Evolutionary conservation across 495 filamentous ascomycete genomes (phyloP).

Genomic region (Niebla homalea): DNA sequence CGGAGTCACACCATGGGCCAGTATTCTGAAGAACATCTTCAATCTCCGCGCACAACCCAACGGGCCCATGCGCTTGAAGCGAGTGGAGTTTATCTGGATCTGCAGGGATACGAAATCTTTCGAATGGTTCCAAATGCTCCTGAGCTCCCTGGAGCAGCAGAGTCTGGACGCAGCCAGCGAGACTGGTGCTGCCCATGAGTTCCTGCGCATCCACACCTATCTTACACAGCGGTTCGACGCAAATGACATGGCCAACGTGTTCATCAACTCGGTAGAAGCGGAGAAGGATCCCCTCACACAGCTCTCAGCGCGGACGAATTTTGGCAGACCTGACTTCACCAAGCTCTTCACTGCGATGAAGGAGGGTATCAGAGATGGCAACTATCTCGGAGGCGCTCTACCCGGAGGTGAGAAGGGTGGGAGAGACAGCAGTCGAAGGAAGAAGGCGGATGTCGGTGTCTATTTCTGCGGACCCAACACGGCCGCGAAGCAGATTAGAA

Average conservation of each 20-base stretch:
- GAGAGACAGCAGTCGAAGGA: slow-evolving; percentile 18
- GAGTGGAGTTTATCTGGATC: slow-evolving; percentile 98
- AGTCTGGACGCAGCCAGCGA: slow-evolving; percentile 50
- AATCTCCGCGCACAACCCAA: slow-evolving; percentile 78
- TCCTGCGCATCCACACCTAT: slow-evolving; percentile 96
- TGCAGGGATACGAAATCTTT: slow-evolving; percentile 94
- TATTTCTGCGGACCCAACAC: slow-evolving; percentile 89
- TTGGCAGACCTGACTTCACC: slow-evolving; percentile 83
- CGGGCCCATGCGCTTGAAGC: slow-evolving; percentile 71
- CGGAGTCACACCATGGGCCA: slow-evolving; percentile 94
- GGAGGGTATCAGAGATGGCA: slow-evolving; percentile 70
- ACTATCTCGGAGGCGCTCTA: slow-evolving; percentile 63
- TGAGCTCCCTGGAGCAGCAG: slow-evolving; percentile 84
- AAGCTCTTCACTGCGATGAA: slow-evolving; percentile 75
- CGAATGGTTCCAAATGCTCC: slow-evolving; percentile 95
- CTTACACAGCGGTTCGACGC: slow-evolving; percentile 86
- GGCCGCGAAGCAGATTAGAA: slow-evolving; percentile 73
- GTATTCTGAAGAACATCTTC: slow-evolving; percentile 98
- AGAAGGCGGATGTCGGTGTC: slow-evolving; percentile 78
- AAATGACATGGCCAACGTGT: slow-evolving; percentile 90
- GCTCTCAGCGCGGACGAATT: slow-evolving; percentile 80
- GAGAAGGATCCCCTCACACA: slow-evolving; percentile 85
- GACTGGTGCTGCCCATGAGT: slow-evolving; percentile 59
- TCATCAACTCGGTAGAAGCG: slow-evolving; percentile 83
- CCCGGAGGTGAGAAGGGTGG: slow-evolving; percentile 32